Evolutionary conservation across 2,329 filamentous ascomycete species (phyloP), one percentile per base, ranked within the genome.

Genomic region (Trichoderma atrobrunneum): DNA sequence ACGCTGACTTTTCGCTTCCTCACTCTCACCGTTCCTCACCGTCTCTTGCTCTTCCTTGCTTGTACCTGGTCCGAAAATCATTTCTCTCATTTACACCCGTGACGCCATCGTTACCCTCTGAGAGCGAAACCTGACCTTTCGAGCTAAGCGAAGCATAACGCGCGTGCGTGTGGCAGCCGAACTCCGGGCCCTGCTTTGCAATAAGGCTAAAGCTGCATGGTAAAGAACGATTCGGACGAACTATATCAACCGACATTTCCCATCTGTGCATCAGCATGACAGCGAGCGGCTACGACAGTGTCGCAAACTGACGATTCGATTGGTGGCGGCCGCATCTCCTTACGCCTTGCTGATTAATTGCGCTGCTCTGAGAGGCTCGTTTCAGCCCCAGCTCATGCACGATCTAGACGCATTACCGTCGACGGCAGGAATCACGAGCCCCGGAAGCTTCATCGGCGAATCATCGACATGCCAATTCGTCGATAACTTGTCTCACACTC

Each of bases 321-420:
- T 60, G 66, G 66, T 30, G 59, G 56, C n/a, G 11, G 36, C 28
- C 43, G 61, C 34, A n/a, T 43, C 61, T 48, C 36, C 24, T 71
- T 71, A 71, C 69, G 69, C 69, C 36, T 34, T 60, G 79, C 80
- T 81, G 79, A 81, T 78, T 81, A 81, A 81, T 81, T 79, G 65
- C 77, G 76, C 65, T 59, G 76, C 76, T 78, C 76, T 81, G 75
- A 81, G 76, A 81, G 80, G 80, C 73, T 68, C 60, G 60, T 18
- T 28, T 61, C 59, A 12, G 56, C 61, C 63, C 69, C 62, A 39
- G 54, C 32, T 32, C 39, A 62, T 63, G 66, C 71, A 64, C 39
- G 57, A 63, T 48, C 68, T 30, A 36, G 67, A 69, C 59, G 66
- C 43, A 39, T 48, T 59, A 59, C 59, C 39, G n/a, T 62, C 21